Evolutionary conservation across 78 protist species (phyloP), one percentile per base, ranked within the genome.

Genomic region (Capsaspora owczarzaki): DNA sequence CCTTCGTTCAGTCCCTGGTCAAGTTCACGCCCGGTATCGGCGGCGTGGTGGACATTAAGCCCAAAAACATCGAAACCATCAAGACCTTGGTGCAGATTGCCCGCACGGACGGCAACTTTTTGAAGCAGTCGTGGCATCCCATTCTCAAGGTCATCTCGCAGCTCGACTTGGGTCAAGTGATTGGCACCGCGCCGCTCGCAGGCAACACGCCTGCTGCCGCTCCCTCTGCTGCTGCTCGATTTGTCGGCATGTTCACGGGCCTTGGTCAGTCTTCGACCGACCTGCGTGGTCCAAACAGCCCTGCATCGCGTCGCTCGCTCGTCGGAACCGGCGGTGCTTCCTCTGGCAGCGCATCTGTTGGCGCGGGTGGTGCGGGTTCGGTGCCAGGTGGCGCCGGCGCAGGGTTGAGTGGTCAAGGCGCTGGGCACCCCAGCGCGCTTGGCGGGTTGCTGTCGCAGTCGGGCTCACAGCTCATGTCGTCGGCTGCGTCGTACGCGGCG

Each of bases 1-100:
- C 98, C 6, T 97, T 95, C 74, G 89, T 97, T 19, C 76, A 87
- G 22, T 42, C 96, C n/a, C 79, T 97, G 23, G 71, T 93, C 25
- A 91, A 92, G 72, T 95, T 93, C 82, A 94, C 99, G 20, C 76
- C 51, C 70, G 53, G 66, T 16, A 72, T 6, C 78, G 38, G 42
- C 31, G 5, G 25, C 46, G 31, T 23, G 16, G 56, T 56, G 29
- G 92, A 85, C 37, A 83, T 96, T 70, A 61, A 78, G 61, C 81
- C 44, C 51, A 92, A 94, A 86, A 94, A 96, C 83, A 79, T 95
- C 66, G 95, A 93, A n/a, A 14, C 86, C 27, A 74, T 96, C 70
- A 61, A 80, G 35, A 78, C 82, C n/a, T 42, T 96, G 51, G 71
- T 96, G 35, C 19, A 33, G 49, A 49, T 94, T 61, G 98, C 98